A percentile compares a stretch with the other conserved stretches of the same genome.
phyloP scores from a whole-genome alignment of 2,329 filamentous ascomycete species.

The Fonsecaea pugnacius region DNA sequence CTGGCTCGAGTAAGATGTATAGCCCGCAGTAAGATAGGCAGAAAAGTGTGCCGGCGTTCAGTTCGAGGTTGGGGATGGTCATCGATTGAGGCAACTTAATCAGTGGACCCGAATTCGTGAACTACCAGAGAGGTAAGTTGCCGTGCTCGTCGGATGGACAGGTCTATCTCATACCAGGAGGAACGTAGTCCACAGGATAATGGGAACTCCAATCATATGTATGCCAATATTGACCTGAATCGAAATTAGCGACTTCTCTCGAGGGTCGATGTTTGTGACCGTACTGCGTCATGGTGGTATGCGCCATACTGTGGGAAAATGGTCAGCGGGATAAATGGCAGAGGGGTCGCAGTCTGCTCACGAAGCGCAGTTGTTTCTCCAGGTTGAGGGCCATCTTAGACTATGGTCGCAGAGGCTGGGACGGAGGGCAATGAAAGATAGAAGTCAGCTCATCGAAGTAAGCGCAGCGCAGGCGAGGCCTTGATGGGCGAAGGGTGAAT shows the following conservation, averaged over 20 bases:
- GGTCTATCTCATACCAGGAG: slow-evolving; percentile 56
- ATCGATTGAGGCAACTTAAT: slow-evolving; percentile 60
- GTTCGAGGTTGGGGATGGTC: slow-evolving; percentile 61
- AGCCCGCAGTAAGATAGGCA: slow-evolving; percentile 71
- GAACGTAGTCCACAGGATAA: slow-evolving; percentile 63
- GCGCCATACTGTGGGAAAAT: slow-evolving; percentile 61
- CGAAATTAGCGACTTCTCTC: slow-evolving; percentile 3
- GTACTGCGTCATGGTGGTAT: slow-evolving; percentile 68
- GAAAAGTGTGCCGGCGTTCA: slow-evolving; percentile 63
- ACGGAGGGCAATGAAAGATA: background rate
- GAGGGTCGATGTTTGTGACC: slow-evolving; percentile 23
- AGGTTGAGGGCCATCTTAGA: slow-evolving; percentile 55
- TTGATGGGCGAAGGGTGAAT: background rate
- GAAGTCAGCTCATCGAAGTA: slow-evolving; percentile 23
- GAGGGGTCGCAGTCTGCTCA: slow-evolving; percentile 47
- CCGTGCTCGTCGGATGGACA: background rate
- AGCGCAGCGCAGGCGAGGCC: slow-evolving; percentile 2
- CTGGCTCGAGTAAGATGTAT: slow-evolving; percentile 91
- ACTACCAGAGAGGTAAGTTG: slow-evolving; percentile 46
- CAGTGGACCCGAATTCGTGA: slow-evolving; percentile 59
- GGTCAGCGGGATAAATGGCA: slow-evolving; percentile 32
- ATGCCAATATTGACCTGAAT: slow-evolving; percentile 66
- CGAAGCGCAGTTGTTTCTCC: slow-evolving; percentile 69
- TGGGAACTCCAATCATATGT: slow-evolving; percentile 67
- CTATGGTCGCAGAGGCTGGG: slow-evolving; percentile 3